phyloP scores from a whole-genome alignment of 2,329 filamentous ascomycete species.

The Aspergillus sp. region DNA sequence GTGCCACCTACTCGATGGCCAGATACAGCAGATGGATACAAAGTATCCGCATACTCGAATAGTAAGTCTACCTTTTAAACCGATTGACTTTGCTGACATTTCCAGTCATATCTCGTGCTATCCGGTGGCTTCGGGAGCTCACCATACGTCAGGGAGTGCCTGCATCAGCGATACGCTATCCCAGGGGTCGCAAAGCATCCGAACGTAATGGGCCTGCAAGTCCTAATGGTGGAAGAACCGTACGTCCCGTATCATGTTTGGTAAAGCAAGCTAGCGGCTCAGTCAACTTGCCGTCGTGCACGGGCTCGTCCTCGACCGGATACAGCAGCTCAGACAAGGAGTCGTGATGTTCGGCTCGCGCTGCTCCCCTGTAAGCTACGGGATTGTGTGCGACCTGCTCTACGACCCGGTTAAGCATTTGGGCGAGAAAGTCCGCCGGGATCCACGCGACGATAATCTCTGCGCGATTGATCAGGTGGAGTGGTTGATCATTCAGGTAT shows the following conservation, averaged over 20 bases:
- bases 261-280: accelerated
- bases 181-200: slow-evolving; percentile 13
- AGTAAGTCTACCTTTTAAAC: slow-evolving; percentile 13
- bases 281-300: slow-evolving; percentile 36
- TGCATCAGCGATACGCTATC: slow-evolving; percentile 24
- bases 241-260: slow-evolving; percentile 12
- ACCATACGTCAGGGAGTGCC: slow-evolving; percentile 27
- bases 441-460: slow-evolving; percentile 32
- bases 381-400: slow-evolving; percentile 32
- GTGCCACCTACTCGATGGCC: slow-evolving; percentile 29
- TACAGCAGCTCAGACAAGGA: slow-evolving; percentile 29
- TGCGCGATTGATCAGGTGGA: slow-evolving; percentile 36
- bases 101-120: slow-evolving; percentile 30
- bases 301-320: slow-evolving; percentile 35
- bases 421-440: slow-evolving; percentile 26
- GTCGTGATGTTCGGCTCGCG: slow-evolving; percentile 30
- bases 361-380: slow-evolving; percentile 38
- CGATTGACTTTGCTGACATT: neutral
- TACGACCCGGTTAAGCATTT: slow-evolving; percentile 32
- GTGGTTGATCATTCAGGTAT: slow-evolving; percentile 37
- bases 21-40: slow-evolving; percentile 24
- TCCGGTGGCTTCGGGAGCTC: slow-evolving; percentile 38
- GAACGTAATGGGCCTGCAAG: slow-evolving; percentile 23
- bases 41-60: slow-evolving; percentile 29
- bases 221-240: slow-evolving; percentile 35